phyloP scores from a whole-genome alignment of 306 rosid genomes.

The Urtica urens region DNA sequence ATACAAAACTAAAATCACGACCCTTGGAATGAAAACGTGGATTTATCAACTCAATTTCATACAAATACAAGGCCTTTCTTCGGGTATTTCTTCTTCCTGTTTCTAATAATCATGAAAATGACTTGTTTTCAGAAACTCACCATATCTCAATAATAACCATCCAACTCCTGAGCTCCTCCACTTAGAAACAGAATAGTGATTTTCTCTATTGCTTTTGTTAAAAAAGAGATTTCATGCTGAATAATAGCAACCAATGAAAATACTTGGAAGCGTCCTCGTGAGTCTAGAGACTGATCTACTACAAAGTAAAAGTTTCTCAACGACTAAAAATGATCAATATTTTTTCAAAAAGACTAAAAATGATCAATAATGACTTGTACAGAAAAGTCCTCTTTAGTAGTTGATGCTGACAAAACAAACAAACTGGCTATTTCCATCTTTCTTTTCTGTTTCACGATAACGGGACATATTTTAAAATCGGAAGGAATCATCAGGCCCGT shows the following conservation, averaged over 20 bases:
- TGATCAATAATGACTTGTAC: not conserved
- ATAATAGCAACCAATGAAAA: too few relatives aligned
- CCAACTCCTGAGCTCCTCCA: too few relatives aligned
- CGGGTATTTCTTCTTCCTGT: not conserved
- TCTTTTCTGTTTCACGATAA: slow-evolving; percentile 12
- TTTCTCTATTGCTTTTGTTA: too few relatives aligned
- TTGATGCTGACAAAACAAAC: not conserved
- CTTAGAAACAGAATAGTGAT: too few relatives aligned
- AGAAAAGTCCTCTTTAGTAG: not conserved
- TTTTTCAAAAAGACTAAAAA: too few relatives aligned
- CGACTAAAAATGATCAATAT: too few relatives aligned
- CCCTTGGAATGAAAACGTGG: not conserved
- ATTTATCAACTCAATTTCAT: not conserved
- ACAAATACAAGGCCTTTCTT: not conserved
- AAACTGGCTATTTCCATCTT: not conserved
- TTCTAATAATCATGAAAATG: slow-evolving; percentile 6
- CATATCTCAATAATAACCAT: too few relatives aligned
- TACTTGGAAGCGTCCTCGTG: too few relatives aligned
- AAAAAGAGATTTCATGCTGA: too few relatives aligned
- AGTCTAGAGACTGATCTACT: not conserved
- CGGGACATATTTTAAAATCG: slow-evolving; percentile 30
- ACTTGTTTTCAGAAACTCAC: too few relatives aligned
- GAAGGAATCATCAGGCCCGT: slow-evolving; percentile 36
- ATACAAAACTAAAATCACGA: not conserved
- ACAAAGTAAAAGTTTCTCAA: slow-evolving; percentile 3